These are phyloP conservation scores for Alternaria gaisen DNA, from an alignment of 2,329 filamentous ascomycete species.

Conservation along the genomic window DNA sequence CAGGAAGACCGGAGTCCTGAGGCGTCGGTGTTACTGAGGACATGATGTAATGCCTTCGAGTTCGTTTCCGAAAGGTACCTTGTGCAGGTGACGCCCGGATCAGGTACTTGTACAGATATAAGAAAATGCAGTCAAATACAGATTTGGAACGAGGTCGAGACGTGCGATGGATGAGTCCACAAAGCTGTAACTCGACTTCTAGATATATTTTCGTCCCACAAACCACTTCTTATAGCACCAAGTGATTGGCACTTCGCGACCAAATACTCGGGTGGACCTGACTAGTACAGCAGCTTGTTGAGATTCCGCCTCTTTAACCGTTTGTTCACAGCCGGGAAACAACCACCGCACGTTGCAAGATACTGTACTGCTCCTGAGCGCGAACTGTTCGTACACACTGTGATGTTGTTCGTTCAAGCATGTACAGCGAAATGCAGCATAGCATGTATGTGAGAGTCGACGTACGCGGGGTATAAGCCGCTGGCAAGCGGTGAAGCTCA, in stretches of 20 bases:
- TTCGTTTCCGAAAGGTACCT: not conserved
- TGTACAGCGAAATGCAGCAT: not conserved
- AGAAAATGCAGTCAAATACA: not conserved
- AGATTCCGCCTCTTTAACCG: not conserved
- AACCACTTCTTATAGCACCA: not conserved
- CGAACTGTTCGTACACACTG: not conserved
- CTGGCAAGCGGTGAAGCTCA: constrained; percentile 33
- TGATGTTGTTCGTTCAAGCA: not conserved
- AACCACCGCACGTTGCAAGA: not conserved
- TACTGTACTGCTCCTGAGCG: not conserved
- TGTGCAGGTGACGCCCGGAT: not conserved
- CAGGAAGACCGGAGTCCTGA: constrained; percentile 30
- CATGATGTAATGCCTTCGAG: constrained; percentile 12
- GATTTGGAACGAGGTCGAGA: too few species aligned
- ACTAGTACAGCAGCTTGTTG: not conserved
- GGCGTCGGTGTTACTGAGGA: constrained; percentile 39
- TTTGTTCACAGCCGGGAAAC: not conserved
- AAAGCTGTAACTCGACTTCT: not conserved
- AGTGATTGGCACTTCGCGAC: not conserved
- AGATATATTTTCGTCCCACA: not conserved
- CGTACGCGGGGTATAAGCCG: constrained; percentile 5
- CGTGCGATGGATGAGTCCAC: too few species aligned
- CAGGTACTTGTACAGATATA: not conserved
- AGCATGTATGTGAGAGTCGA: not conserved
- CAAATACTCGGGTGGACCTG: not conserved